A percentile compares a stretch with the other conserved stretches of the same genome.
phyloP scores from a whole-genome alignment of 768 basidiomycete genomes.

The Cystobasidium tubakii region DNA sequence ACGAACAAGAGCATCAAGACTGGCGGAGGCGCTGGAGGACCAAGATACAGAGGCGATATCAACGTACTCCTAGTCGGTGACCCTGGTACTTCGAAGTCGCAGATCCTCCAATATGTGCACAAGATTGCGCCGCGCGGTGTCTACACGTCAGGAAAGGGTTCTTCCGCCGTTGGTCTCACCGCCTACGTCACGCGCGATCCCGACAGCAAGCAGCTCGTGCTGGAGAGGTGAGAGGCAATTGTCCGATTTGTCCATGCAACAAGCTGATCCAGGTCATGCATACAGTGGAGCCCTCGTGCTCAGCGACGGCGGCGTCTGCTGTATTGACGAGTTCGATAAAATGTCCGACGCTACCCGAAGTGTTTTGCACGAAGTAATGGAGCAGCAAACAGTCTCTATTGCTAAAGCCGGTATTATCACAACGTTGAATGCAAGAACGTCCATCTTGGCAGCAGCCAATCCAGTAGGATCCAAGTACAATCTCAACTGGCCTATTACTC shows the following conservation, averaged over 20 bases:
- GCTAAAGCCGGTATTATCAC: slow-evolving; percentile 58
- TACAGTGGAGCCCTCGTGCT: slow-evolving; percentile 82
- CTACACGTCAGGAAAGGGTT: slow-evolving; percentile 95
- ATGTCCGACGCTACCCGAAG: slow-evolving; percentile 55
- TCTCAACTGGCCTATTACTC: slow-evolving; percentile 79
- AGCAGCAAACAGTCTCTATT: slow-evolving; percentile 57
- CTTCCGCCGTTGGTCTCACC: slow-evolving; percentile 95
- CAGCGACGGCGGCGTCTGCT: slow-evolving; percentile 94
- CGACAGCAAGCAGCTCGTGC: slow-evolving; percentile 93
- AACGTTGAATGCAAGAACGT: slow-evolving; percentile 56
- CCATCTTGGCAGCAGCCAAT: slow-evolving; percentile 83
- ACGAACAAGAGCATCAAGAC: slow-evolving; percentile 91
- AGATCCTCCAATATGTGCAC: slow-evolving; percentile 97
- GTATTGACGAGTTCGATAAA: slow-evolving; percentile 87
- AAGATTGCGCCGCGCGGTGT: slow-evolving; percentile 97
- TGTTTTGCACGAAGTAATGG: slow-evolving; percentile 57
- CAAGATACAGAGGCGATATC: slow-evolving; percentile 94
- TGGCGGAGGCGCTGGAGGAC: slow-evolving; percentile 92
- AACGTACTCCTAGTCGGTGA: slow-evolving; percentile 96
- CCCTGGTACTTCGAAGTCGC: slow-evolving; percentile 93
- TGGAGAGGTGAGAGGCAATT: slow-evolving; percentile 65
- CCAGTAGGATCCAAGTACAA: slow-evolving; percentile 95
- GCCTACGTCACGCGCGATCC: slow-evolving; percentile 98
- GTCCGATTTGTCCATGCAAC: not conserved
- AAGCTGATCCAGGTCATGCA: not conserved